Evolutionary conservation across 345 rosid genomes (phyloP), one percentile per base, ranked within the genome.

Genomic region (Trapa incisa): DNA sequence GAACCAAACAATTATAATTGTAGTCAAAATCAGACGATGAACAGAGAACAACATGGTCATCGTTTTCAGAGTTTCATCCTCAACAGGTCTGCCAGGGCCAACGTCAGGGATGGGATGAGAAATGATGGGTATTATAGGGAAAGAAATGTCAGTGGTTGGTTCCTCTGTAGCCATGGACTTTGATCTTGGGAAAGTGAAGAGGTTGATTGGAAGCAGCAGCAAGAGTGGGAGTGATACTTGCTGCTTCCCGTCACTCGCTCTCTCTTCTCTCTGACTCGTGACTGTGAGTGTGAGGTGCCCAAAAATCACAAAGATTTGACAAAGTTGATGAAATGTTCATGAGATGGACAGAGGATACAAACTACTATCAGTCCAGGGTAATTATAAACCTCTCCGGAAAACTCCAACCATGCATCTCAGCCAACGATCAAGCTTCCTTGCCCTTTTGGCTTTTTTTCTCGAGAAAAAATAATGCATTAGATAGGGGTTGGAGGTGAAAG

Each of bases 121-220:
- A 35, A 35, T 58, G 63, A 58, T 16, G 66, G 57, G 60, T 62
- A 56, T 43, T 61, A 50, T 37, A 67, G 47, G 37, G 72, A 48
- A 39, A 69, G 54, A 17, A 65, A 69, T 43, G 38, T 17, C 64
- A 32, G 33, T 33, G 16, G 69, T 65, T 33, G 16, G 69, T 65
- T 38, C 52, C 6, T 50, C 37, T 8, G 0, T 22, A 22, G 52
- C 52, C 36, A 42, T 43, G 12, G 54, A 65, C 36, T 65, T 35
- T 65, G 68, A 71, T 65, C 68, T 65, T 17, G 68, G 61, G 57
- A 66, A 69, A 42, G 66, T 69, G 66, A 69, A 69, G 66, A 61
- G 72, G 62, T 66, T 69, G 66, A 69, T 71, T 22, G 48, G 74
- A 14, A 54, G 65, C 41, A 65, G 48, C 48, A 42, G 62, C 64